Base-by-base conservation (phyloP, 352 stramenopile genomes). In the Pythium dissimile region DNA sequence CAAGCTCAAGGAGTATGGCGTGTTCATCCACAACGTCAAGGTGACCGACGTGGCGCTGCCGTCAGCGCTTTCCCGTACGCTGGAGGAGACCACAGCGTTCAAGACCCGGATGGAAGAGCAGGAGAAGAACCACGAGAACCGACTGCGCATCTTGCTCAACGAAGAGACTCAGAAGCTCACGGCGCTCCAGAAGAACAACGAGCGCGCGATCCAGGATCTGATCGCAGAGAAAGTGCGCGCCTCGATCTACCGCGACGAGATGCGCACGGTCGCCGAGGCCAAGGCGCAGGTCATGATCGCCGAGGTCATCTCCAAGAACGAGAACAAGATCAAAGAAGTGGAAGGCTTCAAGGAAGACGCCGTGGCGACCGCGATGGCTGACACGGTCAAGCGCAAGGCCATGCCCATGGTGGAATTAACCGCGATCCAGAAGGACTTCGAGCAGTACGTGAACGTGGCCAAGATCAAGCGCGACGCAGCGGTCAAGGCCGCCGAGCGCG, bases 121-220 rank as follows among this genome's bases (percentile, higher is more conserved):
- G 59, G 84, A 94, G 61, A 95, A 95, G 72, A 93, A 90, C 54
- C 82, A 95, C 53, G 83, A 94, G 70, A 95, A 92, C 69, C 80
- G 84, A 18, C 63, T 93, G 66, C 74, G 86, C 23, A 89, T 90
- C 15, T 51, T 95, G 16, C 47, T 94, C 27, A 92, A 95, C 45
- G 73, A 94, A 59, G 86, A 92, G 39, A 92, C 86, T 3, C 75
- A 89, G 61, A 88, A 87, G 32, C 72, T 94, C 51, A 92, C 86
- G 11, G 82, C 75, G 4, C 65, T 94, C 15, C 70, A 91, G 42
- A 95, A 91, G 35, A 71, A 85, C 7, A 94, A 94, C 52, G 80
- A 89, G 51, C 80, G 84, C 8, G 71, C 71, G 10, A 75, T 93
- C 23, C 80, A 94, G 50, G 82, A 94, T 50, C 59, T 94, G 16